phyloP scores from a whole-genome alignment of 2,329 filamentous ascomycete genomes.

The Claviceps fusiformis region DNA sequence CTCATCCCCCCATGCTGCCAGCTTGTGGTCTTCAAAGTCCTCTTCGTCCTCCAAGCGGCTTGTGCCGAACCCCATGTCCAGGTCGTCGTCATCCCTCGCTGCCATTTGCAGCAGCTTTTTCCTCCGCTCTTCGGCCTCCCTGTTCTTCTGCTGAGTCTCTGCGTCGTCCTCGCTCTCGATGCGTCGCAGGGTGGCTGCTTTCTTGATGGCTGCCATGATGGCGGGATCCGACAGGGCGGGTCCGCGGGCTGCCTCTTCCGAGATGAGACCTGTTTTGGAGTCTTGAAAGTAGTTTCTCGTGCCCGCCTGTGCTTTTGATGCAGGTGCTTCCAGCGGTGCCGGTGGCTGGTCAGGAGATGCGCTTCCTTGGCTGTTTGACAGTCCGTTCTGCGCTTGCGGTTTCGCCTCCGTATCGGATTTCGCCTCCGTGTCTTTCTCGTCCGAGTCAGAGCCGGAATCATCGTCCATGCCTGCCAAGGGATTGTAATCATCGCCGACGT shows the following conservation, averaged over 20 bases:
- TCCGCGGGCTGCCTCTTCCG: slow-evolving; percentile 31
- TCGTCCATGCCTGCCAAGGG: slow-evolving; percentile 45
- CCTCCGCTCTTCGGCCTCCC: slow-evolving; percentile 51
- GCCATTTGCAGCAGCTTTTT: slow-evolving; percentile 61
- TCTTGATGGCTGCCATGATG: slow-evolving; percentile 72
- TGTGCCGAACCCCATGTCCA: slow-evolving; percentile 89
- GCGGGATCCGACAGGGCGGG: slow-evolving; percentile 59
- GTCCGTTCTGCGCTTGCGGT: slow-evolving; percentile 5
- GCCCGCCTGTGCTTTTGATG: slow-evolving; percentile 19
- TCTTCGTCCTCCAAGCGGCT: slow-evolving; percentile 81
- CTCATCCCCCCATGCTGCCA: slow-evolving; percentile 47
- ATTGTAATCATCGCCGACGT: slow-evolving; percentile 53
- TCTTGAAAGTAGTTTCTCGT: slow-evolving; percentile 50
- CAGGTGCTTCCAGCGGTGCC: slow-evolving; percentile 25
- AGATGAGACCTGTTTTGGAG: slow-evolving; percentile 39
- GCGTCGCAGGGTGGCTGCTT: slow-evolving; percentile 55
- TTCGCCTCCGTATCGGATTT: slow-evolving; percentile 19
- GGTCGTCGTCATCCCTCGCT: slow-evolving; percentile 73
- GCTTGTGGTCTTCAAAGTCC: slow-evolving; percentile 57
- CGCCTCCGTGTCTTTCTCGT: slow-evolving; percentile 26
- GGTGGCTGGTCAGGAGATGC: slow-evolving; percentile 27
- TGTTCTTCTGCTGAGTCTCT: slow-evolving; percentile 24
- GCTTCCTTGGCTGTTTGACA: slow-evolving; percentile 6
- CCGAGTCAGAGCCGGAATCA: slow-evolving; percentile 30
- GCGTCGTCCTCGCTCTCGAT: slow-evolving; percentile 26